phyloP scores from a whole-genome alignment of 257 asterid species.

The Prunella vulgaris region DNA sequence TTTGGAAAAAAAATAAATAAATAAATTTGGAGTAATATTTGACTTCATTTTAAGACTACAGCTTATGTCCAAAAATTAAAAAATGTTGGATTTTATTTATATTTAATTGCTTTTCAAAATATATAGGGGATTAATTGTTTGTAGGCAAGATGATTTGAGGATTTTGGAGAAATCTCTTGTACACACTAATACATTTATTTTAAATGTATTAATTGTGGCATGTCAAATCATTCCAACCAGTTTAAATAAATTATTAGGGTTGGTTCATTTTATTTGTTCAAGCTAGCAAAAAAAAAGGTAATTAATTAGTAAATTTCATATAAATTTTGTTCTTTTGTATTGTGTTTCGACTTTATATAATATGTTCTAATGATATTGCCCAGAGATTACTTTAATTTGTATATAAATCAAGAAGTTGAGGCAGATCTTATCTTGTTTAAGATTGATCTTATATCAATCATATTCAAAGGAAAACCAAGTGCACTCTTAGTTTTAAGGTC shows the following conservation, averaged over 20 bases:
- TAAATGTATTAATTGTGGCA: not conserved
- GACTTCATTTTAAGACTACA: too few species aligned
- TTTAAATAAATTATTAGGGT: not conserved
- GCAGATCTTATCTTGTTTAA: conserved; percentile 19
- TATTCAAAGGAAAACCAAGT: conserved; percentile 14
- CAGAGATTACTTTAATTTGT: not conserved
- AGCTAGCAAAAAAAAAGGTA: too few species aligned
- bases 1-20: too few species aligned
- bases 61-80: too few species aligned
- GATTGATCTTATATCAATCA: not conserved
- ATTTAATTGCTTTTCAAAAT: not conserved
- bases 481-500: conserved; percentile 11
- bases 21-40: too few species aligned
- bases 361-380: not conserved
- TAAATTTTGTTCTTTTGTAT: too few species aligned
- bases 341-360: too few species aligned
- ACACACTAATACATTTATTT: not conserved
- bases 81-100: not conserved
- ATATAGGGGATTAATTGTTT: not conserved
- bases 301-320: too few species aligned
- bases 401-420: not conserved
- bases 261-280: not conserved
- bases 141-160: not conserved
- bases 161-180: not conserved
- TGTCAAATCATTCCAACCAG: not conserved